phyloP scores from a whole-genome alignment of 805 yeast genomes.

The Wickerhamomyces bovis region DNA sequence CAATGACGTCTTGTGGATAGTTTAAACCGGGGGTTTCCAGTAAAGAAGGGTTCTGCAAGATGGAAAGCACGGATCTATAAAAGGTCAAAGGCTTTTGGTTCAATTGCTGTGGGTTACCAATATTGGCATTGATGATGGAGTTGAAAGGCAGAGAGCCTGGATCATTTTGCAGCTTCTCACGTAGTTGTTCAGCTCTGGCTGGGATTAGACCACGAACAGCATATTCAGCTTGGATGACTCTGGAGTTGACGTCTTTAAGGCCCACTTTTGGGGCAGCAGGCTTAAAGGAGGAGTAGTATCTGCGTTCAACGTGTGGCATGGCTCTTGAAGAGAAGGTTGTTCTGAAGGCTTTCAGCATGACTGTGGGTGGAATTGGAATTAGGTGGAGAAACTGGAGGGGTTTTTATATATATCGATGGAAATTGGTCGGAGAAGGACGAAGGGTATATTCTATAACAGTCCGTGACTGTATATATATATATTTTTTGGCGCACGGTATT shows the following conservation, averaged over 20 bases:
- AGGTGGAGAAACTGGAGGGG: not conserved
- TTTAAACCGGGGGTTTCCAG: conserved; percentile 25
- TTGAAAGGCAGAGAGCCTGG: conserved; percentile 68
- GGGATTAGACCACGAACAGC: conserved; percentile 96
- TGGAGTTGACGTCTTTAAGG: conserved; percentile 56
- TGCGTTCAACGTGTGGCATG: not conserved
- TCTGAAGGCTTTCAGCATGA: not conserved
- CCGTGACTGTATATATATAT: too few relatives aligned
- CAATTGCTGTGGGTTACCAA: conserved; percentile 97
- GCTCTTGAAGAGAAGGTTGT: not conserved
- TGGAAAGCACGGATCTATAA: conserved; percentile 83
- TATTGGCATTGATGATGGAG: conserved; percentile 80
- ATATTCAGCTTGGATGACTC: conserved; percentile 80
- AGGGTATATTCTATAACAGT: not conserved
- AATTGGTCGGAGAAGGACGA: not conserved
- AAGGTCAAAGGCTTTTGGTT: conserved; percentile 94
- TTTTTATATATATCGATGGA: not conserved
- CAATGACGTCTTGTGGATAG: conserved; percentile 62
- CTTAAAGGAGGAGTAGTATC: conserved; percentile 7
- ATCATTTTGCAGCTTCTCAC: conserved; percentile 44
- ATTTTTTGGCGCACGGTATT: not conserved
- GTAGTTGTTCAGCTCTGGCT: conserved; percentile 83
- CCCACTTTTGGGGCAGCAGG: conserved; percentile 31
- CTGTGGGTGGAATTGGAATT: not conserved
- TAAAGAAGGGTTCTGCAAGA: conserved; percentile 79